phyloP scores from a whole-genome alignment of 768 basidiomycete species.

The Psilocybe cubensis region DNA sequence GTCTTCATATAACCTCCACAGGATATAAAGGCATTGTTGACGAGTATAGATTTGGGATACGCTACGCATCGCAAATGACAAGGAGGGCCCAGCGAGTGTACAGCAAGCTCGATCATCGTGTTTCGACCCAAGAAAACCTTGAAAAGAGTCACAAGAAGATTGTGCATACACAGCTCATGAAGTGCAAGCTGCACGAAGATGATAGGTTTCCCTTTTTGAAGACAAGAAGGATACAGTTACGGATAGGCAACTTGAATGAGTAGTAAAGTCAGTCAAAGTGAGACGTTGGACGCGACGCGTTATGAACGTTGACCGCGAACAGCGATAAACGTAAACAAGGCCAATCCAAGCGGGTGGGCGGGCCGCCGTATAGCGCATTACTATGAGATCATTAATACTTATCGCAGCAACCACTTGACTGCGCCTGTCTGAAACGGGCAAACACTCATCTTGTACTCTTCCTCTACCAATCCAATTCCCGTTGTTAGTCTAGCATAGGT shows the following conservation, averaged over 20 bases:
- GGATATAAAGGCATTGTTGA: too few relatives aligned
- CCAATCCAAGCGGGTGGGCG: background rate
- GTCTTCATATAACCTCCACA: background rate
- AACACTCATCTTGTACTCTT: background rate
- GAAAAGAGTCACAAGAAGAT: too few relatives aligned
- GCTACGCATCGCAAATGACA: too few relatives aligned
- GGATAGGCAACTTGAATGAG: background rate
- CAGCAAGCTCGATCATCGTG: background rate
- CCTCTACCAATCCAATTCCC: background rate
- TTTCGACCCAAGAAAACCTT: too few relatives aligned
- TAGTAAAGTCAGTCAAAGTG: background rate
- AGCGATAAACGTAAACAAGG: background rate
- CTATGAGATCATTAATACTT: slow-evolving; percentile 1
- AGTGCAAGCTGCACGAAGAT: too few relatives aligned
- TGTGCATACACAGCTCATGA: too few relatives aligned
- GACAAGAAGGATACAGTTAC: background rate
- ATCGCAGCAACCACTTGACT: background rate
- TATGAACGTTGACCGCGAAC: background rate
- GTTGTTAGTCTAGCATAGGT: background rate
- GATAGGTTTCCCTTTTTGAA: background rate
- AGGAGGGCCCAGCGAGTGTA: too few relatives aligned
- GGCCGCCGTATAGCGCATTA: background rate
- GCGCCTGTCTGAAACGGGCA: background rate
- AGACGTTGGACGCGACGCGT: slow-evolving; percentile 2
- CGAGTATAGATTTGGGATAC: too few relatives aligned